A percentile compares a stretch with the other conserved stretches of the same genome.
phyloP scores from a whole-genome alignment of 495 filamentous ascomycete species.

The Trichodelitschia bisporula region DNA sequence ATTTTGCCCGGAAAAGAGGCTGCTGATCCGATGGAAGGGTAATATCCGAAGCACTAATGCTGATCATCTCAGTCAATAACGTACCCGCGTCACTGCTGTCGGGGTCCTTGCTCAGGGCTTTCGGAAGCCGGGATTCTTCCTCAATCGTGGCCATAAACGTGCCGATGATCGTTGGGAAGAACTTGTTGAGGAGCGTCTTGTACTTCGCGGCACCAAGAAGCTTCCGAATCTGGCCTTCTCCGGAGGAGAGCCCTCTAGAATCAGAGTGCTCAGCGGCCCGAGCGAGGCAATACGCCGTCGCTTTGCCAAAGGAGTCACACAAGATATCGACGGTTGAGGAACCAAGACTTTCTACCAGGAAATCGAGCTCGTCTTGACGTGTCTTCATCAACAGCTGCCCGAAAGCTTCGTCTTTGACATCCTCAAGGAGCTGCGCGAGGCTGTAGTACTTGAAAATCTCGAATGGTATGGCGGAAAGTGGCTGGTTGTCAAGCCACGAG shows the following conservation, averaged over 20 bases:
- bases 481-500: constrained; percentile 48
- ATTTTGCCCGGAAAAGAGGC: constrained; percentile 60
- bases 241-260: constrained; percentile 26
- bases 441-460: constrained; percentile 52
- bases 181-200: constrained; percentile 27
- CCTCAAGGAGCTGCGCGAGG: constrained; percentile 40
- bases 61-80: constrained; percentile 39
- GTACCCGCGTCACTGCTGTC: constrained; percentile 28
- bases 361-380: constrained; percentile 32
- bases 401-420: constrained; percentile 56
- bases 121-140: constrained; percentile 49
- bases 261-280: no score
- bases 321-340: constrained; percentile 23
- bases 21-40: constrained; percentile 51
- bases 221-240: constrained; percentile 27
- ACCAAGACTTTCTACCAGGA: constrained; percentile 31
- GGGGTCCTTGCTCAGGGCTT: constrained; percentile 42
- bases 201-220: constrained; percentile 42
- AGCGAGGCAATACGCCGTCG: constrained; percentile 62
- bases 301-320: constrained; percentile 46
- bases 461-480: constrained; percentile 47
- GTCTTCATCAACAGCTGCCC: constrained; percentile 70
- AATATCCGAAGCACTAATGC: constrained; percentile 31
- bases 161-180: constrained; percentile 55
- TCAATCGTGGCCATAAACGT: constrained; percentile 43